phyloP scores from a whole-genome alignment of 106 monocot genomes.

The Acanthochlamys bracteata region DNA sequence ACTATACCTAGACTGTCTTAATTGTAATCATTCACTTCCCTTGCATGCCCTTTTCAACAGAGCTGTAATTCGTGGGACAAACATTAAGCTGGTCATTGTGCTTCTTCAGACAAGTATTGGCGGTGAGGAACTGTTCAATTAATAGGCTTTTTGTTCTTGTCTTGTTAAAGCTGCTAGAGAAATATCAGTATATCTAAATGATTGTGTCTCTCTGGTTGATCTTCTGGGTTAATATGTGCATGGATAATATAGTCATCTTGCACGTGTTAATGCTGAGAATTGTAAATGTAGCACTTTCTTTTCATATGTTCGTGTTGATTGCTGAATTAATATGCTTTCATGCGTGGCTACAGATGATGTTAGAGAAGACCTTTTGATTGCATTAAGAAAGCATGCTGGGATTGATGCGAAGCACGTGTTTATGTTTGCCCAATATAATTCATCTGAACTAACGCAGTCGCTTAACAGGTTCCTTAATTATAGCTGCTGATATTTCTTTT shows the following conservation, averaged over 20 bases:
- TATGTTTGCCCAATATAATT: constrained; percentile 43
- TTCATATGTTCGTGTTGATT: too few species aligned
- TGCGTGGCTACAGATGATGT: constrained; percentile 42
- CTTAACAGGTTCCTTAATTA: constrained; percentile 47
- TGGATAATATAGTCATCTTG: too few species aligned
- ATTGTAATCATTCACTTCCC: too few species aligned
- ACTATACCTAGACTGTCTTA: too few species aligned
- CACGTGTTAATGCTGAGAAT: too few species aligned
- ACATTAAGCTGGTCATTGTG: constrained; percentile 61
- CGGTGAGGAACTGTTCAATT: constrained; percentile 28
- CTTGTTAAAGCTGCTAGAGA: neutral
- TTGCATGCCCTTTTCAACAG: constrained; percentile 19
- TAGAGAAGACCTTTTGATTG: constrained; percentile 53
- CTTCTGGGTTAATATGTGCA: neutral
- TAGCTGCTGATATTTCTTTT: neutral
- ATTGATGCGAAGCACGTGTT: constrained; percentile 65
- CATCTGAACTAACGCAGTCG: constrained; percentile 48
- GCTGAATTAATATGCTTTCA: neutral
- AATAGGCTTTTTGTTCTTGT: neutral
- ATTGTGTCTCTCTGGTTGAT: neutral
- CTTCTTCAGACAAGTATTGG: constrained; percentile 35
- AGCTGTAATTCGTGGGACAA: constrained; percentile 61
- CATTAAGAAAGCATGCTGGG: constrained; percentile 78
- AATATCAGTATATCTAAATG: neutral
- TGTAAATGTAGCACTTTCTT: too few species aligned